Percentiles rank a stretch among this genome's conserved stretches.
These are phyloP conservation scores for Rhizophora apiculata DNA, from an alignment of 345 rosid species.

Conservation along the genomic window DNA sequence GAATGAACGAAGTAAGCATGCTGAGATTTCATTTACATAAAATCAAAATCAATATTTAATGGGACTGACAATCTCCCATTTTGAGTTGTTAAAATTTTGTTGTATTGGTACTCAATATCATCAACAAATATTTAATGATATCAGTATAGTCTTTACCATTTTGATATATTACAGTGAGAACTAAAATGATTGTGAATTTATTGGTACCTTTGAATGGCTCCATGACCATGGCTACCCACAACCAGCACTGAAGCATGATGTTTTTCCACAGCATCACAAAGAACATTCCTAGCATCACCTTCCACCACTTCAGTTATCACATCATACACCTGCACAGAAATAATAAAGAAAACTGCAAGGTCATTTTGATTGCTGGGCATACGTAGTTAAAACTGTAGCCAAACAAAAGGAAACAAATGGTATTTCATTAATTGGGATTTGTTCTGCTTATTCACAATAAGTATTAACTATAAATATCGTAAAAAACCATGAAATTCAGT, in stretches of 20 bases:
- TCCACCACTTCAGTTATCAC: conserved; percentile 53
- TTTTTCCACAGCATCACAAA: conserved; percentile 86
- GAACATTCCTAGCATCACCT: conserved; percentile 90
- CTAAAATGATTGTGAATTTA: background rate
- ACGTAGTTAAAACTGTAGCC: too few species aligned
- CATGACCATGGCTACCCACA: conserved; percentile 95
- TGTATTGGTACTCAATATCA: too few species aligned
- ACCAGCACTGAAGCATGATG: conserved; percentile 85
- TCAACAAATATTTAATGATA: too few species aligned
- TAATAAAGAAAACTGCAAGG: background rate
- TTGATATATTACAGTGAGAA: background rate
- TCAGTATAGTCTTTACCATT: too few species aligned
- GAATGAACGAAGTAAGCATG: background rate
- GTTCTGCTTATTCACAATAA: too few species aligned
- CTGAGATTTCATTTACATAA: too few species aligned
- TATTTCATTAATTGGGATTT: too few species aligned
- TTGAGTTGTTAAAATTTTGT: too few species aligned
- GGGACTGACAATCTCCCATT: too few species aligned
- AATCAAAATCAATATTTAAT: too few species aligned
- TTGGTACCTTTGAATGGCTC: conserved; percentile 82
- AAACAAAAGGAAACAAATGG: too few species aligned
- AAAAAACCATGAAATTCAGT: background rate
- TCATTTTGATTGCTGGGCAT: background rate
- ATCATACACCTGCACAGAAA: conserved; percentile 51
- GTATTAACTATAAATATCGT: background rate